Evolutionary conservation across 176 grass and related monocot species (phyloP).

Genomic region (Aegilops longissima): DNA sequence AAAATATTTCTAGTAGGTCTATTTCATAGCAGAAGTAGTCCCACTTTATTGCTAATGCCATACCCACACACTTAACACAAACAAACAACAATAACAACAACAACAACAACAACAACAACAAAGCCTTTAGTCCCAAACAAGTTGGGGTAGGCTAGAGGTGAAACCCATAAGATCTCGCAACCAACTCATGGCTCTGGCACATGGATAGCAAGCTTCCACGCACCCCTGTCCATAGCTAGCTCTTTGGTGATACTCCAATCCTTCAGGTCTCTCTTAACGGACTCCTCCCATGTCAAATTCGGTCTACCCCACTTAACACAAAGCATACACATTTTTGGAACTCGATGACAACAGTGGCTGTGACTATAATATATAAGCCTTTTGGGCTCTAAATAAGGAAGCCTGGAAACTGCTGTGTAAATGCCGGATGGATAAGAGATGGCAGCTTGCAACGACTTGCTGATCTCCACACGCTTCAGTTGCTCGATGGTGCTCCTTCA

Average conservation of each 20-base stretch:
- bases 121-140: too few relatives aligned
- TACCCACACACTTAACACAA: background rate
- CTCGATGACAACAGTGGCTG: background rate
- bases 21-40: background rate
- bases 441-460: background rate
- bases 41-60: background rate
- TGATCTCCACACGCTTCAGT: background rate
- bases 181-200: too few relatives aligned
- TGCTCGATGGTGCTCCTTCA: background rate
- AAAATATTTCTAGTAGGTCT: background rate
- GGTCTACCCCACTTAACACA: background rate
- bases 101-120: too few relatives aligned
- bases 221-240: too few relatives aligned
- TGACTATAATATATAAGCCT: background rate
- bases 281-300: too few relatives aligned
- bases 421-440: background rate
- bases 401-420: constrained; percentile 1
- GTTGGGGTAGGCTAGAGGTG: too few relatives aligned
- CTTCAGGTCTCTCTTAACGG: too few relatives aligned
- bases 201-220: too few relatives aligned
- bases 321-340: background rate
- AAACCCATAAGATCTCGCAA: too few relatives aligned
- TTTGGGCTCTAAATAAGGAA: background rate
- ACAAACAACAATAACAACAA: background rate
- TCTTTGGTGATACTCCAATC: too few relatives aligned